Evolutionary conservation across 2,329 filamentous ascomycete genomes (phyloP).

Genomic region (Ambrosiella cleistominuta): DNA sequence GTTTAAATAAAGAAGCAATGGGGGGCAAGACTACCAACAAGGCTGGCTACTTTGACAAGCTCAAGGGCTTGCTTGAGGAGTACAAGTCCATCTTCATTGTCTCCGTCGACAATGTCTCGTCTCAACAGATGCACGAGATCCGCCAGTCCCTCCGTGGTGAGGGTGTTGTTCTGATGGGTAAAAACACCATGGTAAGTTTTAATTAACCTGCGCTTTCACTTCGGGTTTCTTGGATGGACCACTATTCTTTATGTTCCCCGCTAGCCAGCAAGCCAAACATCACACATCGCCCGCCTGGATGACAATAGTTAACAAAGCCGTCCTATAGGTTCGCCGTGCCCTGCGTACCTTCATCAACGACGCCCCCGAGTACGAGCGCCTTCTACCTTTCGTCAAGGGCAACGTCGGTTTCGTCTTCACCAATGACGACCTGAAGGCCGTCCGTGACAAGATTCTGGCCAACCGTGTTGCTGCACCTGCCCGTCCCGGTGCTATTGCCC

Average conservation of each 20-base stretch:
- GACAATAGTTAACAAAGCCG: conserved; percentile 1
- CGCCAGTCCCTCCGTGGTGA: conserved; percentile 75
- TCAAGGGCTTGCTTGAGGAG: conserved; percentile 89
- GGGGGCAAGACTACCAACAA: conserved; percentile 94
- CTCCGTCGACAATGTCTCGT: conserved; percentile 97
- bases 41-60: conserved; percentile 98
- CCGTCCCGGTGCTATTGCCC: conserved; percentile 92
- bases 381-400: conserved; percentile 88
- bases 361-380: conserved; percentile 91
- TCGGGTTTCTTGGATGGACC: not conserved
- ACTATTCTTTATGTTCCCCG: too few species aligned
- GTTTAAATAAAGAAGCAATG: conserved; percentile 72
- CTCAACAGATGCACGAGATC: conserved; percentile 99
- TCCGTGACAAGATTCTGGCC: conserved; percentile 82
- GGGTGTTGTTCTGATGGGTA: conserved; percentile 96
- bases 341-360: conserved; percentile 86
- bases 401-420: conserved; percentile 99
- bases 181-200: conserved; percentile 90
- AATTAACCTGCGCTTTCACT: not conserved
- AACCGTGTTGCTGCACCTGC: conserved; percentile 97
- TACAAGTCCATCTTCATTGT: conserved; percentile 98
- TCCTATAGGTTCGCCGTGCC: conserved; percentile 67
- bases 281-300: not conserved
- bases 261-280: too few species aligned
- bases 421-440: conserved; percentile 82